Evolutionary conservation across 129 eudicot species (phyloP).

Genomic region (Chrysanthemum seticuspe): DNA sequence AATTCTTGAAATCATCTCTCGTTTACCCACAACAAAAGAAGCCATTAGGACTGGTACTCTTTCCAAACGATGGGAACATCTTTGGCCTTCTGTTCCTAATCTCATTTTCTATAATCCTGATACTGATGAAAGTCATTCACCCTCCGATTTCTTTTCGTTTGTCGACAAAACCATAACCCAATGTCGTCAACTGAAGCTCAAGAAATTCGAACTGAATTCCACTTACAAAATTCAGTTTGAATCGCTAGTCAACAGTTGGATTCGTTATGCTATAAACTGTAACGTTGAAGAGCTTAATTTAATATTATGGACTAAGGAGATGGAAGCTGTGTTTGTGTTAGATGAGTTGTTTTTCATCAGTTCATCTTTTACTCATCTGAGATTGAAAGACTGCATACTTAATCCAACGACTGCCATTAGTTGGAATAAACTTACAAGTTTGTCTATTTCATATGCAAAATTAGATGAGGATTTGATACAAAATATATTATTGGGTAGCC

Average conservation of each 20-base stretch:
- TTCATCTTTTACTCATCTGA: conserved; percentile 30
- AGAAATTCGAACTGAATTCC: not conserved
- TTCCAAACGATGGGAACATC: conserved; percentile 22
- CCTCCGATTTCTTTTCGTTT: conserved; percentile 10
- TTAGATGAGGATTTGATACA: conserved; percentile 24
- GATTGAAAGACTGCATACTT: not conserved
- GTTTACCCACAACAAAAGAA: conserved; percentile 22
- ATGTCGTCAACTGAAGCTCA: conserved; percentile 15
- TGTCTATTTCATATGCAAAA: not conserved
- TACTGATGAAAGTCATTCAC: not conserved
- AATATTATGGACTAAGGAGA: not conserved
- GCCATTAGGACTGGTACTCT: conserved; percentile 21
- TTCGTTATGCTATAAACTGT: conserved; percentile 18
- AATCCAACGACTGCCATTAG: conserved; percentile 21
- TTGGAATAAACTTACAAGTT: conserved; percentile 23
- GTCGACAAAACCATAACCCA: conserved; percentile 32
- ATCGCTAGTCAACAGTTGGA: conserved; percentile 18
- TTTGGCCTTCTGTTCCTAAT: conserved; percentile 20
- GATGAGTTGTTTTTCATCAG: conserved; percentile 11
- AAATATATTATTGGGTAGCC: conserved; percentile 24
- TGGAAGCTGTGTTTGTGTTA: conserved; percentile 10
- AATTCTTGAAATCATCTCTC: conserved; percentile 23
- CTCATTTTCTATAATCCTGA: not conserved
- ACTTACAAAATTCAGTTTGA: conserved; percentile 2
- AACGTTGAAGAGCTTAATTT: conserved; percentile 17